phyloP scores from a whole-genome alignment of 2,329 filamentous ascomycete genomes.

The Graphilbum ipis-grandicollis region DNA sequence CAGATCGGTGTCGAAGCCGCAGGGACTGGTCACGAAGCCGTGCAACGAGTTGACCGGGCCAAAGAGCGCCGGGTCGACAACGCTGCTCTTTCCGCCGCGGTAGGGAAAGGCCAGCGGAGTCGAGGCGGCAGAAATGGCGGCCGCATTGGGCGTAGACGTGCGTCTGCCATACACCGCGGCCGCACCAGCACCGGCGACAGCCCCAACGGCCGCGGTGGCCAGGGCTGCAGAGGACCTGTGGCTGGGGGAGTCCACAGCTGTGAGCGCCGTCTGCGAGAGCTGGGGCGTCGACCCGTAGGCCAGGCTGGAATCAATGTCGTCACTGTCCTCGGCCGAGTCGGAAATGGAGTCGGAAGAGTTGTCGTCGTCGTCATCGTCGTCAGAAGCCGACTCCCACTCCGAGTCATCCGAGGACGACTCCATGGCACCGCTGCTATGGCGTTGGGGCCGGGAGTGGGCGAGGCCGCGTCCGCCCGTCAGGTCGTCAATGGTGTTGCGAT shows the following conservation, averaged over 20 bases:
- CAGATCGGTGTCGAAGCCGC: constrained; percentile 37
- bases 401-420: constrained; percentile 26
- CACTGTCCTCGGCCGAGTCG: constrained; percentile 8
- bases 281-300: constrained; percentile 22
- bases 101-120: neutral
- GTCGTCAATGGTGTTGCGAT: constrained; percentile 5
- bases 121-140: neutral
- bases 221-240: neutral
- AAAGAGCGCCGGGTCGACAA: constrained; percentile 41
- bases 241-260: neutral
- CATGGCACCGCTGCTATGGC: neutral
- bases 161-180: neutral
- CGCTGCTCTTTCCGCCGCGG: constrained; percentile 22
- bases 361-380: constrained; percentile 21
- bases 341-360: constrained; percentile 10
- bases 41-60: constrained; percentile 44
- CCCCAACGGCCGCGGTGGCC: neutral
- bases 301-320: constrained; percentile 17
- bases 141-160: neutral
- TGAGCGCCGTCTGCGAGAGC: constrained; percentile 5
- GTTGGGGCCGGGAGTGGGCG: neutral
- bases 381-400: constrained; percentile 40
- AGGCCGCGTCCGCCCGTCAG: constrained; percentile 8
- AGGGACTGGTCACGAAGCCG: constrained; percentile 36
- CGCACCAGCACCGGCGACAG: neutral